Conservation (phyloP, 2,329 filamentous ascomycete species). For the Pestalotiopsis sp. region DNA sequence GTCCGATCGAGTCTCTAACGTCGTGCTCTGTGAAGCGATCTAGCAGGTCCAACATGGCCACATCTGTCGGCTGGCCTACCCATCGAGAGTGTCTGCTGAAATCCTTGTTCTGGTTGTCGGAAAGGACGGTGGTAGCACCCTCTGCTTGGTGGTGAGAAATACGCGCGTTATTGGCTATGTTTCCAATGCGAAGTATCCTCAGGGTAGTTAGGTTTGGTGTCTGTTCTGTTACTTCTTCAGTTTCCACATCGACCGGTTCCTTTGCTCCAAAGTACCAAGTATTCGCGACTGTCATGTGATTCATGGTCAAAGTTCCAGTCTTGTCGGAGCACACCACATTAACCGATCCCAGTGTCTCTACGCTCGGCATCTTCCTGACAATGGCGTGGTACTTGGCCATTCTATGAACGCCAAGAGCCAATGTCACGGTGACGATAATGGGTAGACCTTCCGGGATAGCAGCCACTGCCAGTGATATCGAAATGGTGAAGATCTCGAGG, state of each 20-base stretch:
- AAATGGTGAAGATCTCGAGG: constrained; percentile 96
- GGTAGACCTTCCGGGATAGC: constrained; percentile 95
- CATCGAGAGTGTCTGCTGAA: constrained; percentile 77
- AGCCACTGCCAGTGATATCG: constrained; percentile 92
- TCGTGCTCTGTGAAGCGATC: constrained; percentile 92
- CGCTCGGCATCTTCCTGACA: constrained; percentile 91
- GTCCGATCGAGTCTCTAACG: constrained; percentile 82
- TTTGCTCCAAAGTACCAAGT: constrained; percentile 89
- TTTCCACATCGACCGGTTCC: constrained; percentile 53
- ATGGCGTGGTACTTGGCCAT: constrained; percentile 97
- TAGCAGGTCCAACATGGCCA: constrained; percentile 92
- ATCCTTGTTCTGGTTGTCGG: constrained; percentile 75
- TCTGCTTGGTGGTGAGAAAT: constrained; percentile 62
- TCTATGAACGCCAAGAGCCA: constrained; percentile 90
- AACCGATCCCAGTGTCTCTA: constrained; percentile 96
- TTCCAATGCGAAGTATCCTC: constrained; percentile 86
- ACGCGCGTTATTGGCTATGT: constrained; percentile 93
- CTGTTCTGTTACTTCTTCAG: constrained; percentile 54
- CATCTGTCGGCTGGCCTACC: constrained; percentile 96
- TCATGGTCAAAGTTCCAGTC: constrained; percentile 92
- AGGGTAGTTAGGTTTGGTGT: constrained; percentile 74
- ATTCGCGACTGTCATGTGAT: constrained; percentile 97
- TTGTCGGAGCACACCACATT: constrained; percentile 99
- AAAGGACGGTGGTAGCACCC: constrained; percentile 78
- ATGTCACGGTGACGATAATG: constrained; percentile 96